Percentiles rank a stretch among this genome's conserved stretches.
Evolutionary conservation across 169 alveolate genomes (phyloP).

Genomic region (Ichthyophthirius multifiliis): DNA sequence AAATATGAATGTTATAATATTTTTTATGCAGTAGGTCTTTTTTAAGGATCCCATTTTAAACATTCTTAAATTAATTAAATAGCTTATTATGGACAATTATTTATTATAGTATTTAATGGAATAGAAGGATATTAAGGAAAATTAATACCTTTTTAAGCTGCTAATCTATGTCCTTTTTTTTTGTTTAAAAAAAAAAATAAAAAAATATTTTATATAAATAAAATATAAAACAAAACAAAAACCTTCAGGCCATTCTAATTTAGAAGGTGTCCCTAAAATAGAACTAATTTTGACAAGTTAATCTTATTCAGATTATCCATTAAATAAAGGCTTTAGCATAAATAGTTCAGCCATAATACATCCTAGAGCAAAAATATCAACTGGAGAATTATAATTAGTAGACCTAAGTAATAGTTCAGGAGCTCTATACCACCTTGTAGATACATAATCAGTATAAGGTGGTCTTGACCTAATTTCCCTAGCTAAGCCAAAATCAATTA

Average conservation of each 20-base stretch:
- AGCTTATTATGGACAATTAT: constrained; percentile 77
- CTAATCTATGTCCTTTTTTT: constrained; percentile 60
- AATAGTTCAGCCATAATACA: constrained; percentile 89
- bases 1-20: constrained; percentile 69
- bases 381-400: constrained; percentile 83
- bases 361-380: constrained; percentile 87
- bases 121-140: constrained; percentile 62
- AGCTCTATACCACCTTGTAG: constrained; percentile 82
- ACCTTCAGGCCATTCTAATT: constrained; percentile 74
- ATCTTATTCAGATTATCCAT: constrained; percentile 81
- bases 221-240: neutral
- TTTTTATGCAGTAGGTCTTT: constrained; percentile 74
- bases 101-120: constrained; percentile 56
- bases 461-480: constrained; percentile 81
- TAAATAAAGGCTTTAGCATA: constrained; percentile 82
- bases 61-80: constrained; percentile 62
- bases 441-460: constrained; percentile 86
- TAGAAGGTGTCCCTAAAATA: constrained; percentile 87
- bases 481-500: constrained; percentile 86
- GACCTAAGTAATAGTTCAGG: constrained; percentile 86
- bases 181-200: constrained; percentile 11
- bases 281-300: constrained; percentile 78
- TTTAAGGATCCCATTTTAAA: constrained; percentile 79
- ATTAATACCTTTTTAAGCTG: constrained; percentile 59
- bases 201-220: neutral